These are phyloP conservation scores for Pseudocercospora musae DNA, from an alignment of 2,329 filamentous ascomycete genomes.

Conservation along the genomic window DNA sequence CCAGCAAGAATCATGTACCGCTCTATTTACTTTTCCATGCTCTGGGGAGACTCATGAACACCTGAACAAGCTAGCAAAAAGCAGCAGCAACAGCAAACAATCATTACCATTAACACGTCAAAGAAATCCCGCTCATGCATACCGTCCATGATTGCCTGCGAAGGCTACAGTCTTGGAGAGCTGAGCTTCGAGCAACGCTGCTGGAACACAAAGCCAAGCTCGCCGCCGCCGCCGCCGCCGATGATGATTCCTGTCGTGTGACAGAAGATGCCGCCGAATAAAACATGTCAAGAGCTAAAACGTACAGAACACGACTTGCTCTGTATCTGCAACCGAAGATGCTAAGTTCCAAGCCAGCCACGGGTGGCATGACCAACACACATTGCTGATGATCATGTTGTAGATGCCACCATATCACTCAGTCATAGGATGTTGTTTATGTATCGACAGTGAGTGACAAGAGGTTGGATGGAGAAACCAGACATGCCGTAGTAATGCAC, in stretches of 20 bases:
- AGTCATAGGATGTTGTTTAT: slow-evolving; percentile 17
- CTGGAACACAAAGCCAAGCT: slow-evolving; percentile 12
- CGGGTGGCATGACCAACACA: slow-evolving; percentile 29
- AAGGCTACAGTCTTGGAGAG: slow-evolving; percentile 26
- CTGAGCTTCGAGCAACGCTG: slow-evolving; percentile 14
- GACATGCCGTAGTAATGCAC: slow-evolving; percentile 21
- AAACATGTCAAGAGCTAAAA: slow-evolving; percentile 20
- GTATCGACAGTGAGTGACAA: slow-evolving; percentile 24
- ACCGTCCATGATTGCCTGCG: slow-evolving; percentile 23
- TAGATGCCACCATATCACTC: slow-evolving; percentile 27
- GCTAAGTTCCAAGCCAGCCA: slow-evolving; percentile 23
- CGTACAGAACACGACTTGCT: slow-evolving; percentile 18
- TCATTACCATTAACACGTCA: slow-evolving; percentile 27
- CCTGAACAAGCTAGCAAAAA: slow-evolving; percentile 6
- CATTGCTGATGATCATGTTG: slow-evolving; percentile 29
- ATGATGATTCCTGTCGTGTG: slow-evolving; percentile 1
- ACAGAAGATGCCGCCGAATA: slow-evolving; percentile 15
- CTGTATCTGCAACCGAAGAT: slow-evolving; percentile 18
- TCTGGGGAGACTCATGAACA: slow-evolving; percentile 21
- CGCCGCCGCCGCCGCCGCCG: slow-evolving; percentile 13
- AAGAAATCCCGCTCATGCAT: slow-evolving; percentile 9
- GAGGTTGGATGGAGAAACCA: slow-evolving; percentile 11
- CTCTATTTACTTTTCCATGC: slow-evolving; percentile 23
- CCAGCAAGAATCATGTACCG: slow-evolving; percentile 18
- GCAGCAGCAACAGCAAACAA: slow-evolving; percentile 20